A percentile compares a stretch with the other conserved stretches of the same genome.
Conservation (phyloP, 2,329 filamentous ascomycete genomes). For the Mycosphaerella arachidis region DNA sequence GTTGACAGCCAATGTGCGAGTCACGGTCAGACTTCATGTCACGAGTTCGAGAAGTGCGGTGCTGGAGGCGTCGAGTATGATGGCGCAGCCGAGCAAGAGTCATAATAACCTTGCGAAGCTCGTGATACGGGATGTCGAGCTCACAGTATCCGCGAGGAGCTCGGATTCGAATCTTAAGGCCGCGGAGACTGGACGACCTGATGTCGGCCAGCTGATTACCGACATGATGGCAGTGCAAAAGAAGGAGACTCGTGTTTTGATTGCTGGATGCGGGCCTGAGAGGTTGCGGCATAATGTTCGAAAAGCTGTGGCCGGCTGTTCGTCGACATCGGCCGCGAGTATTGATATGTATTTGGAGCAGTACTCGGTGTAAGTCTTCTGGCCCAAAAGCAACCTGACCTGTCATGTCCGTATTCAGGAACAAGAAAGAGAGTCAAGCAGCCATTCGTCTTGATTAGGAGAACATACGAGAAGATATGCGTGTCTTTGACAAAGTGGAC, state of each 20-base stretch:
- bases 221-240: slow-evolving; percentile 7
- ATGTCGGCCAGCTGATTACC: slow-evolving; percentile 5
- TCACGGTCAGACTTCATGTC: slow-evolving; percentile 51
- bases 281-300: neutral
- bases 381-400: too few species aligned
- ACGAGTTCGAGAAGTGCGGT: slow-evolving; percentile 40
- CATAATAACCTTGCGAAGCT: neutral
- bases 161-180: neutral
- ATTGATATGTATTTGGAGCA: slow-evolving; percentile 21
- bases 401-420: too few species aligned
- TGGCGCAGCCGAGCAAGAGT: neutral
- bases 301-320: slow-evolving; percentile 12
- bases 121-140: neutral
- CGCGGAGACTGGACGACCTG: slow-evolving; percentile 8
- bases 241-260: slow-evolving; percentile 10
- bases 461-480: too few species aligned
- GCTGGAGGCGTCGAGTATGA: neutral
- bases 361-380: slow-evolving; percentile 13
- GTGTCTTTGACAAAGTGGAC: too few species aligned
- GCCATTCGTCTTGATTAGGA: too few species aligned
- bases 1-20: slow-evolving; percentile 39
- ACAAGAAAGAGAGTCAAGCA: too few species aligned
- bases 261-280: slow-evolving; percentile 16
- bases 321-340: slow-evolving; percentile 12
- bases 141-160: neutral